Base-by-base conservation (phyloP, 306 rosid species). In the Delonix regia region DNA sequence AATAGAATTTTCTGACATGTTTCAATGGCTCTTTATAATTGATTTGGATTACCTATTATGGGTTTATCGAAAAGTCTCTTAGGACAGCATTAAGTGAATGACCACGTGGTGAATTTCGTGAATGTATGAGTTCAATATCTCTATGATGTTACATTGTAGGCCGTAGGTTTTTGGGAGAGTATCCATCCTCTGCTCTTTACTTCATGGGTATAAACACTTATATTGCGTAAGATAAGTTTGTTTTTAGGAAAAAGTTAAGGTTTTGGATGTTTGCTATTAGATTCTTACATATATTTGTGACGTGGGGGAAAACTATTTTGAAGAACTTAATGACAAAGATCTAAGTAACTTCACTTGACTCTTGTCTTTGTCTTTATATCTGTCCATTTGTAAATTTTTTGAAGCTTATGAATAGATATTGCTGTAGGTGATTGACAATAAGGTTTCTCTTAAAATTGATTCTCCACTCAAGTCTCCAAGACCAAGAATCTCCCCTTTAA, bases 341-440 rank as follows among this genome's bases (percentile, higher is more conserved):
- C 9, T 56, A 56, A 57, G 7, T 1, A 57, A 25, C 27, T 56
- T 56, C n/a, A 22, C 34, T 11, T 22, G 33, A 56, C 15, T 9
- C 6, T 38, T 65, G 28, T 22, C 49, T 3, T 74, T 16, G 22
- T 45, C 51, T 78, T 42, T 47, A 21, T n/a, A 63, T 27, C 2
- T 18, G 42, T 65, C 52, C 47, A 65, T 45, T 34, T 72, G 66
- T 55, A 16, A 65, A 63, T 75, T 70, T 42, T 11, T 7, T 57
- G 73, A 80, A 47, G 69, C 82, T 84, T 68, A 77, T 80, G 61
- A 4, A 14, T 41, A 10, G 47, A 8, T 63, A n/a, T 70, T 84
- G 69, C 28, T 86, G 77, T 81, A 86, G 90, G 86, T 78, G 25
- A 42, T 47, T 38, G 81, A 83, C 39, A 88, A 85, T 78, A 84